A percentile compares a stretch with the other conserved stretches of the same genome.
Conservation (phyloP, 169 alveolate species). For the Cryptosporidium sp. region DNA sequence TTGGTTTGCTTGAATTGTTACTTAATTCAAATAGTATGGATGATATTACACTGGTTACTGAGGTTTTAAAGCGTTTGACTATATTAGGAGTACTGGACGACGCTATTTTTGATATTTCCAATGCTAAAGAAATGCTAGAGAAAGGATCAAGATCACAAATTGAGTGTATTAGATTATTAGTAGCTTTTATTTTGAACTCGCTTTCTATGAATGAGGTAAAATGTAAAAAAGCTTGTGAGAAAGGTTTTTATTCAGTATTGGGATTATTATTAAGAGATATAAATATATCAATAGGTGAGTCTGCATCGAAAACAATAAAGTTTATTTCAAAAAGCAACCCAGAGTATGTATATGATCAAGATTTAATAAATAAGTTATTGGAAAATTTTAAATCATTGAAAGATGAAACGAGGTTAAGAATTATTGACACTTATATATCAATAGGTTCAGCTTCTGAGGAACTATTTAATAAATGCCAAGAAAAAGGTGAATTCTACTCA, state of each 20-base stretch:
- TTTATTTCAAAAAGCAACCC: slow-evolving; percentile 27
- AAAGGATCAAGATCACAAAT: slow-evolving; percentile 23
- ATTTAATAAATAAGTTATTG: background rate
- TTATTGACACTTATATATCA: slow-evolving; percentile 44
- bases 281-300: slow-evolving; percentile 50
- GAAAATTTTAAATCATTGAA: slow-evolving; percentile 27
- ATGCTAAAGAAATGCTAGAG: slow-evolving; percentile 17
- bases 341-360: slow-evolving; percentile 40
- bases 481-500: slow-evolving; percentile 43
- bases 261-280: slow-evolving; percentile 34
- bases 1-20: slow-evolving; percentile 5
- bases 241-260: slow-evolving; percentile 21
- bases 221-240: slow-evolving; percentile 50
- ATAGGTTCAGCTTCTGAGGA: slow-evolving; percentile 68
- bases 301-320: slow-evolving; percentile 42
- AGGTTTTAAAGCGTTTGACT: slow-evolving; percentile 29
- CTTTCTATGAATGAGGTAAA: background rate
- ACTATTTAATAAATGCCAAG: slow-evolving; percentile 46
- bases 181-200: slow-evolving; percentile 27
- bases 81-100: slow-evolving; percentile 44
- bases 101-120: background rate
- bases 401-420: slow-evolving; percentile 53
- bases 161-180: slow-evolving; percentile 13
- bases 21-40: background rate
- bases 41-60: slow-evolving; percentile 32